Conservation (phyloP, 768 basidiomycete species). For the Mycena pura region DNA sequence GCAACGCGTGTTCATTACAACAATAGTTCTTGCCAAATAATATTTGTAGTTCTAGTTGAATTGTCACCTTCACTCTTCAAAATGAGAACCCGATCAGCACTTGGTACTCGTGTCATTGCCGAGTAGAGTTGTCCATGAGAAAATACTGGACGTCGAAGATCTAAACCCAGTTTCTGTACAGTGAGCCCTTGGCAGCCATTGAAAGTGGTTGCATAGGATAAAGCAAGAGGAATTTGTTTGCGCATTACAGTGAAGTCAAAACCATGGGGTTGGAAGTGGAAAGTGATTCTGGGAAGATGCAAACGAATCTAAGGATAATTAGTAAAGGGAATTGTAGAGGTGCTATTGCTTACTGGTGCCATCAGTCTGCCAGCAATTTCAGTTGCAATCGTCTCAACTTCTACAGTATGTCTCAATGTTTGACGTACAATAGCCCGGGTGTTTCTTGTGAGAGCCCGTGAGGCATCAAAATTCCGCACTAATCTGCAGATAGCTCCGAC, state of each 20-base stretch:
- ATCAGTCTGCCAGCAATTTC: neutral
- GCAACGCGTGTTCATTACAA: too few relatives aligned
- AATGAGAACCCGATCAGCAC: too few relatives aligned
- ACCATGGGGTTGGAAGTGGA: neutral
- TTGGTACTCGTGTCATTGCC: neutral
- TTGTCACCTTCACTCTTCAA: too few relatives aligned
- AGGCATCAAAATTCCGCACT: neutral
- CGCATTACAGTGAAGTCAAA: neutral
- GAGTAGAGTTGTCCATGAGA: neutral
- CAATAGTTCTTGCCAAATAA: too few relatives aligned
- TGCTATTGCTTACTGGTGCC: neutral
- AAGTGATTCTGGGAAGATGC: neutral
- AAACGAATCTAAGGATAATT: too few relatives aligned
- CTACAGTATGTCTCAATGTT: neutral
- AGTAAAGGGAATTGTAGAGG: neutral
- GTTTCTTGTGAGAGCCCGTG: neutral
- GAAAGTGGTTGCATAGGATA: neutral
- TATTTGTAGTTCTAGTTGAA: too few relatives aligned
- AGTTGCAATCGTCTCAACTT: neutral
- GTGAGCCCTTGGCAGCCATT: neutral
- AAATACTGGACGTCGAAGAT: neutral
- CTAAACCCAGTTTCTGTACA: neutral
- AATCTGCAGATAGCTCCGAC: neutral
- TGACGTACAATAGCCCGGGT: neutral
- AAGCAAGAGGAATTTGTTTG: neutral